These are phyloP conservation scores for Sclerotinia nivalis DNA, from an alignment of 2,329 filamentous ascomycete genomes.

Conservation along the genomic window DNA sequence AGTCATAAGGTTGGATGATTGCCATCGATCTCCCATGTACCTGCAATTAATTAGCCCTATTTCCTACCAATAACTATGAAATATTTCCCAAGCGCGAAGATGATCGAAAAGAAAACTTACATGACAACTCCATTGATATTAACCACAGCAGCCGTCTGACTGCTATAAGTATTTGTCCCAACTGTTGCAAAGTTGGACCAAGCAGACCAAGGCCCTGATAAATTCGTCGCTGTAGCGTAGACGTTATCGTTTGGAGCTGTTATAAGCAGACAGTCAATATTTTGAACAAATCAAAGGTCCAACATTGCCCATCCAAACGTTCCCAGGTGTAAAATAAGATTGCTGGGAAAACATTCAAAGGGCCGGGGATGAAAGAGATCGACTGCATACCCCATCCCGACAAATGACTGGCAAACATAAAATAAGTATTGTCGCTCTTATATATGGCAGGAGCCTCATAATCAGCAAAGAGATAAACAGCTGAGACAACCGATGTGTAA, in stretches of 20 bases:
- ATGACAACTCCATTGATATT: slow-evolving; percentile 42
- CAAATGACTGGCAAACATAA: slow-evolving; percentile 62
- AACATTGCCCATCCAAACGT: background rate
- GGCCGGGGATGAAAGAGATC: background rate
- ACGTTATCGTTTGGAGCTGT: slow-evolving; percentile 60
- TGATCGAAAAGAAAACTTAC: slow-evolving; percentile 26
- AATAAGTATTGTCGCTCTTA: slow-evolving; percentile 61
- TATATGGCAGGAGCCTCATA: slow-evolving; percentile 64
- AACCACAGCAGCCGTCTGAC: slow-evolving; percentile 62
- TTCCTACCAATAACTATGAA: background rate
- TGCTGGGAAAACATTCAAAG: background rate
- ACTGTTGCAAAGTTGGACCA: slow-evolving; percentile 60
- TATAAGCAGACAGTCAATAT: background rate
- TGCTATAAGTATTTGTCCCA: slow-evolving; percentile 58
- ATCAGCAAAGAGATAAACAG: slow-evolving; percentile 51
- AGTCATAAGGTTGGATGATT: slow-evolving; percentile 57
- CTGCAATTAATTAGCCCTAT: slow-evolving; percentile 40
- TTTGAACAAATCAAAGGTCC: background rate
- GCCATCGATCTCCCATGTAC: slow-evolving; percentile 70
- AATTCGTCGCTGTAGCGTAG: slow-evolving; percentile 58
- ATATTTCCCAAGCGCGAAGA: background rate
- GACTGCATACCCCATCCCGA: slow-evolving; percentile 45
- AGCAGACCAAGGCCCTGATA: slow-evolving; percentile 60
- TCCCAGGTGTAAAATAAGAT: too few species aligned
- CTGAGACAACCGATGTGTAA: slow-evolving; percentile 53